Conservation (phyloP, 106 monocot species). For the Allium fistulosum region DNA sequence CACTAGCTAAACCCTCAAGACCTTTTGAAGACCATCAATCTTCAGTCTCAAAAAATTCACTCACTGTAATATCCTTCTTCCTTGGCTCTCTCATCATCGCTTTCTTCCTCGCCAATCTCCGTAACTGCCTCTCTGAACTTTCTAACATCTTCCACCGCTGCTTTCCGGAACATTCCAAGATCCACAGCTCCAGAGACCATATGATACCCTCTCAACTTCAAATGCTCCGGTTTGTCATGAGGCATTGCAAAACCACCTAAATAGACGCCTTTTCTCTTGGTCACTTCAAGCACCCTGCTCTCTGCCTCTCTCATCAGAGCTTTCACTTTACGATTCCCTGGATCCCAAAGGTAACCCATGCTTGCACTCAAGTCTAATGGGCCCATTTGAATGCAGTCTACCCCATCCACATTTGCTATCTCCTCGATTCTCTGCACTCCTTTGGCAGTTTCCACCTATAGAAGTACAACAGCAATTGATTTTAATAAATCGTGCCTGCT, state of each 20-base stretch:
- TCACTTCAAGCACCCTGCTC: conserved; percentile 31
- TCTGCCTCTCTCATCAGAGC: conserved; percentile 53
- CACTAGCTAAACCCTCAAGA: no score
- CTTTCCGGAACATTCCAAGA: conserved; percentile 61
- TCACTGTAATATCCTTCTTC: conserved; percentile 61
- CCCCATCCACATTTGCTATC: conserved; percentile 77
- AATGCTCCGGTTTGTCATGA: conserved; percentile 53
- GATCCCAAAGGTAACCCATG: conserved; percentile 83
- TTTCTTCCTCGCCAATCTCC: conserved; percentile 57
- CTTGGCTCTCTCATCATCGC: conserved; percentile 13
- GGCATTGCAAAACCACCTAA: conserved; percentile 82
- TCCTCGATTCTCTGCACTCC: conserved; percentile 45
- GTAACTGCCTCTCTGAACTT: conserved; percentile 32
- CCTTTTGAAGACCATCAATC: no score
- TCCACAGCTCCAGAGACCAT: conserved; percentile 83
- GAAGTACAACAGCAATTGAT: not conserved
- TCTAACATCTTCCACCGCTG: conserved; percentile 71
- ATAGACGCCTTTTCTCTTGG: conserved; percentile 17
- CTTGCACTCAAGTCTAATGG: conserved; percentile 83
- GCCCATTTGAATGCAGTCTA: conserved; percentile 87
- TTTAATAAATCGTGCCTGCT: no score
- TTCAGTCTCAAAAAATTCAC: conserved; percentile 15
- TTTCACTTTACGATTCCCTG: conserved; percentile 73
- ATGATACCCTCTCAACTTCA: conserved; percentile 82
- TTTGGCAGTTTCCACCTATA: conserved; percentile 46